phyloP scores from a whole-genome alignment of 2,329 filamentous ascomycete genomes.

The Daldinia sp. region DNA sequence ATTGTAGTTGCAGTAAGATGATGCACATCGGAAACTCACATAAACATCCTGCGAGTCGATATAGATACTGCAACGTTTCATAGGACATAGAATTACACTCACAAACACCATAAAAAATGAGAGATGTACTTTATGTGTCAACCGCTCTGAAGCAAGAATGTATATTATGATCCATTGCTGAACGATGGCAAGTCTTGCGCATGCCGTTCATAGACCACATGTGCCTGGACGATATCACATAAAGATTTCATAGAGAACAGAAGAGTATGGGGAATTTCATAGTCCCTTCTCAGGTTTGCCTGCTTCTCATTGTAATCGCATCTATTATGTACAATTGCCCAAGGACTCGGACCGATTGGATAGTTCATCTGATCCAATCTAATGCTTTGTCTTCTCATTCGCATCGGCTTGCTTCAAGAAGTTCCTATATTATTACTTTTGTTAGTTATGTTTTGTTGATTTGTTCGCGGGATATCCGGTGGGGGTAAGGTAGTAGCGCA shows the following conservation, averaged over 20 bases:
- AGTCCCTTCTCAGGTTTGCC: slow-evolving; percentile 27
- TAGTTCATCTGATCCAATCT: slow-evolving; percentile 43
- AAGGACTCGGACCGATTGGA: slow-evolving; percentile 36
- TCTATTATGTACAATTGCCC: slow-evolving; percentile 51
- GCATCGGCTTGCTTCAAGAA: slow-evolving; percentile 60
- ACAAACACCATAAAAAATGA: too few species aligned
- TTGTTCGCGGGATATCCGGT: slow-evolving; percentile 30
- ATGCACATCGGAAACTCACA: background rate
- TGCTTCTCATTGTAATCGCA: slow-evolving; percentile 43
- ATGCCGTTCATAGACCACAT: background rate
- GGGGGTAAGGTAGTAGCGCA: slow-evolving; percentile 53
- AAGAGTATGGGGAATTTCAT: slow-evolving; percentile 21
- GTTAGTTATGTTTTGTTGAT: slow-evolving; percentile 37
- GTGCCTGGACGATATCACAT: slow-evolving; percentile 8
- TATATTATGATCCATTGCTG: background rate
- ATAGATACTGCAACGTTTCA: too few species aligned
- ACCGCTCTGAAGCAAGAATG: background rate
- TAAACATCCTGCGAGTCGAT: too few species aligned
- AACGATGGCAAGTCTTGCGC: background rate
- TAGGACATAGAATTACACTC: too few species aligned
- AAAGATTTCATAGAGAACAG: slow-evolving; percentile 2
- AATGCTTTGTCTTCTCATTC: slow-evolving; percentile 60
- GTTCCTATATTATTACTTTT: slow-evolving; percentile 54
- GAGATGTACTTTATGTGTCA: background rate
- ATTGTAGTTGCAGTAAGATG: background rate